Conservation (phyloP, 306 rosid species). For the Quercus mongolica region DNA sequence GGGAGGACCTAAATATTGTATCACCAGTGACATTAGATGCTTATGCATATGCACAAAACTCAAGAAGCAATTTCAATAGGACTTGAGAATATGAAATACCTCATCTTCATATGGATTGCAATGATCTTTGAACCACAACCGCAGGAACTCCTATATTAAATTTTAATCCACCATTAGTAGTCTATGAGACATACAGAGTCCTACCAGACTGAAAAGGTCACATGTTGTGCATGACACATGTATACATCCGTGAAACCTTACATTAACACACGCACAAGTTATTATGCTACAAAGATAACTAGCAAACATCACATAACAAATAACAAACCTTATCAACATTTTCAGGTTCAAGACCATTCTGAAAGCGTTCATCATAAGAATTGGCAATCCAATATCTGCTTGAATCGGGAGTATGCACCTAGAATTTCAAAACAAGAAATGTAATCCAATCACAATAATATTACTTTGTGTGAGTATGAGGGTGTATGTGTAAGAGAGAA, state of each 20-base stretch:
- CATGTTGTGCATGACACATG: not conserved
- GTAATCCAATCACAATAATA: constrained; percentile 5
- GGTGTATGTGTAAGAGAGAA: not conserved
- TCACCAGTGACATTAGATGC: constrained; percentile 24
- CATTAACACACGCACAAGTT: not conserved
- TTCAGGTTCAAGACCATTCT: constrained; percentile 85
- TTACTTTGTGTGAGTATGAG: constrained; percentile 8
- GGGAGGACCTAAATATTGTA: constrained; percentile 78
- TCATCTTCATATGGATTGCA: constrained; percentile 92
- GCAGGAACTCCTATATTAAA: constrained; percentile 76
- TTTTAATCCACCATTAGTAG: constrained; percentile 17
- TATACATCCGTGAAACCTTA: constrained; percentile 1
- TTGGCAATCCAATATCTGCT: constrained; percentile 96
- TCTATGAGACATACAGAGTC: not conserved
- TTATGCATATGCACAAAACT: constrained; percentile 4
- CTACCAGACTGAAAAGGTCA: not conserved
- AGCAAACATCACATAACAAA: constrained; percentile 5
- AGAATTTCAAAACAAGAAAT: constrained; percentile 12
- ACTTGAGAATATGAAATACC: constrained; percentile 41
- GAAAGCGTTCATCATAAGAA: constrained; percentile 69
- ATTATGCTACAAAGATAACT: not conserved
- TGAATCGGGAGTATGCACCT: constrained; percentile 99
- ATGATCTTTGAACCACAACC: constrained; percentile 94
- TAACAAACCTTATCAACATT: constrained; percentile 83
- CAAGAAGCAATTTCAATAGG: constrained; percentile 1